Conservation (phyloP, 2,329 filamentous ascomycete genomes). For the Aspergillus melleus region DNA sequence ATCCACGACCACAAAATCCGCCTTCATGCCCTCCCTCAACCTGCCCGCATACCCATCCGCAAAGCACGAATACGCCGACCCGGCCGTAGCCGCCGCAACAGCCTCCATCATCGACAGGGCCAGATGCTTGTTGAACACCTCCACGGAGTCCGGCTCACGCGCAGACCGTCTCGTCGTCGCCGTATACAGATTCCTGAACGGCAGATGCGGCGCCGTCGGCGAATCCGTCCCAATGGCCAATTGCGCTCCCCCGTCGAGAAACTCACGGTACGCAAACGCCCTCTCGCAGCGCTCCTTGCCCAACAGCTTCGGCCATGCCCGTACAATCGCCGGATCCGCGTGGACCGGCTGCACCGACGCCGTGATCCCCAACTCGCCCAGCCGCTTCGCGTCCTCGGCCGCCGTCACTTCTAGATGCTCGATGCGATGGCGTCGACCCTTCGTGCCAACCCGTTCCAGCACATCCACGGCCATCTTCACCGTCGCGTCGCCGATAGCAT, state of each 20-base stretch:
- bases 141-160: slow-evolving; percentile 35
- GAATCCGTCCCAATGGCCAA: slow-evolving; percentile 51
- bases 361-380: slow-evolving; percentile 48
- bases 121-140: slow-evolving; percentile 45
- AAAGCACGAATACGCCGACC: slow-evolving; percentile 49
- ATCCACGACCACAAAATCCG: slow-evolving; percentile 47
- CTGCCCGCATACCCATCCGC: slow-evolving; percentile 40
- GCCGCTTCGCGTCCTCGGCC: slow-evolving; percentile 45
- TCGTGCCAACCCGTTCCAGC: slow-evolving; percentile 26
- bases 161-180: slow-evolving; percentile 50
- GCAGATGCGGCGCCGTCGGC: slow-evolving; percentile 48
- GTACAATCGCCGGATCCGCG: slow-evolving; percentile 47
- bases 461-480: slow-evolving; percentile 47
- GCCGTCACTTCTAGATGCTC: slow-evolving; percentile 54
- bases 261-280: slow-evolving; percentile 53
- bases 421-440: slow-evolving; percentile 48
- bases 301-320: slow-evolving; percentile 48
- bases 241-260: slow-evolving; percentile 41
- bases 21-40: slow-evolving; percentile 41
- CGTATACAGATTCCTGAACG: slow-evolving; percentile 50
- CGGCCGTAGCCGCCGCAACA: slow-evolving; percentile 45
- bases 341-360: slow-evolving; percentile 42
- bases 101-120: slow-evolving; percentile 43
- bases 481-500: slow-evolving; percentile 52
- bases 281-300: slow-evolving; percentile 44